A percentile compares a stretch with the other conserved stretches of the same genome.
Evolutionary conservation across 2,329 filamentous ascomycete species (phyloP).

Genomic region (Tothia fuscella): DNA sequence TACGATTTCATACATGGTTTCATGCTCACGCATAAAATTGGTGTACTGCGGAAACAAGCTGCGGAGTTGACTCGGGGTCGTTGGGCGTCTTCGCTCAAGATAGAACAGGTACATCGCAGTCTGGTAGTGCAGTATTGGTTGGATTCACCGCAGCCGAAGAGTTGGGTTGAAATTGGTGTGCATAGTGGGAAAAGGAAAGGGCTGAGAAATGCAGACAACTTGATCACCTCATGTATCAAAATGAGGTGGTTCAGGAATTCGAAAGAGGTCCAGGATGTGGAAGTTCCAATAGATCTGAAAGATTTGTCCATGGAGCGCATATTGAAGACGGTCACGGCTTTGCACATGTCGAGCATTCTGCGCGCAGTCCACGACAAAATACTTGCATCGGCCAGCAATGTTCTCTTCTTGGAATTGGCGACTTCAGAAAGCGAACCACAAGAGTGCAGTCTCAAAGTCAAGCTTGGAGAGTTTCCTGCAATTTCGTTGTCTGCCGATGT

Average conservation of each 20-base stretch:
- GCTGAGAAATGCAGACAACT: neutral
- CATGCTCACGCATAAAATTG: slow-evolving; percentile 81
- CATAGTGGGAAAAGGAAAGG: slow-evolving; percentile 43
- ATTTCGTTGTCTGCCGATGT: neutral
- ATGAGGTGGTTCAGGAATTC: slow-evolving; percentile 78
- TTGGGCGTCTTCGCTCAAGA: slow-evolving; percentile 67
- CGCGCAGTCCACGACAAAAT: neutral
- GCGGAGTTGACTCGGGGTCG: slow-evolving; percentile 52
- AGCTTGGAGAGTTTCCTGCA: slow-evolving; percentile 2
- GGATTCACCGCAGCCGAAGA: slow-evolving; percentile 58
- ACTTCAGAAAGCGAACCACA: slow-evolving; percentile 3
- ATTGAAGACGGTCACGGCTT: slow-evolving; percentile 56
- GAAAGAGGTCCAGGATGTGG: slow-evolving; percentile 56
- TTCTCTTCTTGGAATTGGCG: neutral
- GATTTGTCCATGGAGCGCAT: slow-evolving; percentile 63
- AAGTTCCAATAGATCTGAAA: slow-evolving; percentile 54
- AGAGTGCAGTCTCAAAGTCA: neutral
- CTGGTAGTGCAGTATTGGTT: slow-evolving; percentile 89
- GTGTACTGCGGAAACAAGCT: slow-evolving; percentile 68
- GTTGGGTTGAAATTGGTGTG: slow-evolving; percentile 82
- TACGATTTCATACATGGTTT: slow-evolving; percentile 83
- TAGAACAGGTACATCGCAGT: slow-evolving; percentile 70
- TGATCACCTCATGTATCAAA: slow-evolving; percentile 31
- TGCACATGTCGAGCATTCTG: slow-evolving; percentile 6
- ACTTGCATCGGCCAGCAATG: neutral